Base-by-base conservation (phyloP, 1,284 basidiomycete genomes). In the Omphalotus olearius region DNA sequence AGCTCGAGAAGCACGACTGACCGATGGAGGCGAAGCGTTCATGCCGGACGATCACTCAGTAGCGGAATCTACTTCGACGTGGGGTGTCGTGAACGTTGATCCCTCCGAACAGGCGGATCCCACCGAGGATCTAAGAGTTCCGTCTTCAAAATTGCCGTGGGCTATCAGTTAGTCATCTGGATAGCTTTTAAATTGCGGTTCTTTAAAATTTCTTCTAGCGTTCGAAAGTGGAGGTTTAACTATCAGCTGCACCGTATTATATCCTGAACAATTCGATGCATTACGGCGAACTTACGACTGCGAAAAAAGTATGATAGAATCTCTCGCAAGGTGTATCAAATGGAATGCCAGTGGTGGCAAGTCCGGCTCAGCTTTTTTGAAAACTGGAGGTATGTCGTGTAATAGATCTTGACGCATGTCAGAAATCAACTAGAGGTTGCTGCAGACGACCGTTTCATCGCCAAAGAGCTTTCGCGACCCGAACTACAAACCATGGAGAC, bases 291-390 rank as follows among this genome's bases (percentile, higher is more conserved):
- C 88, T 11, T 98, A 96, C 60, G 91, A 93, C 56, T 98, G 94
- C 64, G 92, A 96, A 60, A 88, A 88, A 62, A 92, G 89, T 59
- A 91, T 98, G 71, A 82, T 98, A 43, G 94, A 98, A 65, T 95
- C 91, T 1, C 75, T 99, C 5, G 87, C 96, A 1, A 79, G 97
- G 6, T 99, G 97, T 66, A 80, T 96, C 61, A 97, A 97, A 66
- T 99, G 96, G 89, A 89, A 99, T 65, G 88, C 93, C 1, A 88
- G 81, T 51, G 97, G 97, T 25, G 97, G 97, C 35, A 99, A 99
- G 68, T 96, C 93, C 1, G 96, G 96, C 10, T 96, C 93, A 5
- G 93, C 92, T 0, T 99, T 99, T 70, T 72, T 99, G 60, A 99
- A 98, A 72, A 97, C 93, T 9, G 79, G 85, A 74, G 93, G 93